Evolutionary conservation across 257 asterid genomes (phyloP).

Genomic region (Nicotiana noctiflora): DNA sequence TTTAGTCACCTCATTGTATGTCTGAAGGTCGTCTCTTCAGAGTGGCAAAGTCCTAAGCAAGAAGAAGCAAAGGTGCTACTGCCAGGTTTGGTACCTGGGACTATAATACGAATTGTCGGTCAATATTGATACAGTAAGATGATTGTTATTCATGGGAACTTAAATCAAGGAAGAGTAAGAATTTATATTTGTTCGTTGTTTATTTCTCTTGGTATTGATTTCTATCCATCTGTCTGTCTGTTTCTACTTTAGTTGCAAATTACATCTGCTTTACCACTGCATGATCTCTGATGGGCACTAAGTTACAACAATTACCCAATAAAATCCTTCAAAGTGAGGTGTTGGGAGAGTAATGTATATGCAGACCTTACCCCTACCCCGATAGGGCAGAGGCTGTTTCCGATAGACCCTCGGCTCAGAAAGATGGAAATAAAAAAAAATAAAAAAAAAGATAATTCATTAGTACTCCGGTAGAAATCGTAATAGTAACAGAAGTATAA

Average conservation of each 20-base stretch:
- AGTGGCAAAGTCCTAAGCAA: background rate
- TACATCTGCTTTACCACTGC: background rate
- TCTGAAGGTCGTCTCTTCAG: background rate
- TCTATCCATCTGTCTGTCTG: background rate
- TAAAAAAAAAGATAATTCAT: too few species aligned
- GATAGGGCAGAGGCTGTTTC: too few species aligned
- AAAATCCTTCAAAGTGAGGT: too few species aligned
- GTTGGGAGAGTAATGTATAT: too few species aligned
- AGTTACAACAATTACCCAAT: background rate
- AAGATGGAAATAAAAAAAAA: too few species aligned
- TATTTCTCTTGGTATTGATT: background rate
- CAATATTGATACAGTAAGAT: background rate
- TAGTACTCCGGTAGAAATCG: too few species aligned
- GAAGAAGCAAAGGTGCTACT: background rate
- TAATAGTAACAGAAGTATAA: too few species aligned
- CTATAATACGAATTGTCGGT: background rate
- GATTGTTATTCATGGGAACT: background rate
- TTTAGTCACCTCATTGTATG: background rate
- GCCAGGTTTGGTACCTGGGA: slow-evolving; percentile 7
- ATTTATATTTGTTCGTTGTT: background rate
- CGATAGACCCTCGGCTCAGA: too few species aligned
- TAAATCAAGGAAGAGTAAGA: background rate
- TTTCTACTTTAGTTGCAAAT: background rate
- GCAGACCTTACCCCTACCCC: too few species aligned
- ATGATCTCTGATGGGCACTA: background rate